These are phyloP conservation scores for Corynascus novoguineensis DNA, from an alignment of 495 filamentous ascomycete genomes.

Conservation along the genomic window DNA sequence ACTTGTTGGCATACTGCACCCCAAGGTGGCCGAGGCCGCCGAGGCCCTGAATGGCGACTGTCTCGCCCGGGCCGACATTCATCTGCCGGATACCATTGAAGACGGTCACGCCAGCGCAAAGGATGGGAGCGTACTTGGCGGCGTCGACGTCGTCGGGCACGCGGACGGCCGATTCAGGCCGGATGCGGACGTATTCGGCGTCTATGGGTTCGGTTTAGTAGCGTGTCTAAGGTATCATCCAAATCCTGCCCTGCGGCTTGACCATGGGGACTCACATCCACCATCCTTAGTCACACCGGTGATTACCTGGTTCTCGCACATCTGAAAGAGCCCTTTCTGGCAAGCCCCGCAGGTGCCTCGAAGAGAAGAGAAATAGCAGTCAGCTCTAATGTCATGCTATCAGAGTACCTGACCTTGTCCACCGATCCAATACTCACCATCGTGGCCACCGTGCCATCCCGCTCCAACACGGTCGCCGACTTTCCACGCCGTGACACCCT, in stretches of 20 bases:
- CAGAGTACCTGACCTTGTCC: no score
- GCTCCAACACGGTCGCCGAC: constrained; percentile 43
- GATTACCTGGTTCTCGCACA: constrained; percentile 46
- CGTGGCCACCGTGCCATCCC: constrained; percentile 31
- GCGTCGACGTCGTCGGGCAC: constrained; percentile 55
- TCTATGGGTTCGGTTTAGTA: constrained; percentile 23
- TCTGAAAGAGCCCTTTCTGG: constrained; percentile 47
- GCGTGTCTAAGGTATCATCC: no score
- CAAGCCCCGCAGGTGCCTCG: constrained; percentile 43
- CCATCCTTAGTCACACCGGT: constrained; percentile 51
- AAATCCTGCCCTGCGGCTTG: no score
- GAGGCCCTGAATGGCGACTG: constrained; percentile 60
- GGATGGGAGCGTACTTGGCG: constrained; percentile 57
- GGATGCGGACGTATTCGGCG: constrained; percentile 59
- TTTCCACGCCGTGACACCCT: constrained; percentile 51
- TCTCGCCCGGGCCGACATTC: constrained; percentile 50
- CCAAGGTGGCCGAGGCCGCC: constrained; percentile 65
- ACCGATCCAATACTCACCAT: constrained; percentile 23
- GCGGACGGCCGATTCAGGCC: constrained; percentile 57
- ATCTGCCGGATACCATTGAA: constrained; percentile 66
- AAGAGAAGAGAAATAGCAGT: constrained; percentile 32
- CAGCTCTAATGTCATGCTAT: neutral
- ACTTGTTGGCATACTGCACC: constrained; percentile 58
- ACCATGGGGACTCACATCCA: constrained; percentile 34
- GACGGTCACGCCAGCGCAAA: constrained; percentile 67